Conservation (phyloP, 176 grass and related monocot genomes). For the Coix lacrymajobi region DNA sequence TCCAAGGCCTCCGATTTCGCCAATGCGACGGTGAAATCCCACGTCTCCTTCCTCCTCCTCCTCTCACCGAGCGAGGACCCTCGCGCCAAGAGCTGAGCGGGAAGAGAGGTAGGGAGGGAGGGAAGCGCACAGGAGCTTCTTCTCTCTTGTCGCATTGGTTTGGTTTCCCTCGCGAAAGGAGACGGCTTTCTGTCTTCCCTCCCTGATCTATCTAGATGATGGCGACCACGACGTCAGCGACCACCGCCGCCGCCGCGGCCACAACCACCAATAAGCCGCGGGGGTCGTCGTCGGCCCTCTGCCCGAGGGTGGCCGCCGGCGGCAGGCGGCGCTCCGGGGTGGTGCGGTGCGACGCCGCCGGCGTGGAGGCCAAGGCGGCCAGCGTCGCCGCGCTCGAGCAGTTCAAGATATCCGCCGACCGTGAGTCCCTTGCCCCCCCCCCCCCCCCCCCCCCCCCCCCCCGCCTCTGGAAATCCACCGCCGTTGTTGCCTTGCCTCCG, state of each 20-base stretch:
- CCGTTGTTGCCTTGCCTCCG: background rate
- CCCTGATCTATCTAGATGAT: slow-evolving; percentile 37
- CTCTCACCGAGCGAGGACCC: background rate
- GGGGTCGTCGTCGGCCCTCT: background rate
- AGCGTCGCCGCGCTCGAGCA: slow-evolving; percentile 75
- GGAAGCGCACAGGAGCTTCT: background rate
- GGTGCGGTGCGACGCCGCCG: slow-evolving; percentile 53
- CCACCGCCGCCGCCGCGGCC: slow-evolving; percentile 14
- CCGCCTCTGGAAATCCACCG: background rate
- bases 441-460: slow-evolving; percentile 15
- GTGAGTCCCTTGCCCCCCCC: slow-evolving; percentile 45
- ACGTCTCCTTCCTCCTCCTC: background rate
- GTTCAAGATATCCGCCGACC: slow-evolving; percentile 97
- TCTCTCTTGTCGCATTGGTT: slow-evolving; percentile 1
- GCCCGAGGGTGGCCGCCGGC: slow-evolving; percentile 28
- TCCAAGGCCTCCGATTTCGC: background rate
- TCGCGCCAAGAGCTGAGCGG: background rate
- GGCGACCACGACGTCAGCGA: slow-evolving; percentile 36
- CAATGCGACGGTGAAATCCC: slow-evolving; percentile 12
- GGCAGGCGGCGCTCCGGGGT: slow-evolving; percentile 32
- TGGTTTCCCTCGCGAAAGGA: background rate
- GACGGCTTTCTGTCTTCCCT: background rate
- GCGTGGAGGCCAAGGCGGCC: slow-evolving; percentile 50
- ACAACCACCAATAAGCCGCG: slow-evolving; percentile 6
- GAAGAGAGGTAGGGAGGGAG: background rate